These are phyloP conservation scores for Neurospora sp. DNA, from an alignment of 2,329 filamentous ascomycete species.

Conservation along the genomic window DNA sequence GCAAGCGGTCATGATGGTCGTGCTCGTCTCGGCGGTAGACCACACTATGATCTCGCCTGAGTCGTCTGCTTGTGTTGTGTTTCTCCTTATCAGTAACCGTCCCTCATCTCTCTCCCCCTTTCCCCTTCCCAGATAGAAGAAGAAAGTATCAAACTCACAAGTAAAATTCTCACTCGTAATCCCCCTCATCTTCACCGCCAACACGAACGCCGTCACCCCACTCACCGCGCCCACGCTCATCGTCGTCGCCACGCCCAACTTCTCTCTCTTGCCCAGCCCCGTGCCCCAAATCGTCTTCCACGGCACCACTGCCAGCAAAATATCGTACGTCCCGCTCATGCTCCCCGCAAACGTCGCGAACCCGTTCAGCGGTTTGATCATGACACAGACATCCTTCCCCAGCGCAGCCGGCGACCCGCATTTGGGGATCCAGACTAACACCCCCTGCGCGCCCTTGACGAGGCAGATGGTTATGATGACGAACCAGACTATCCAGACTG, in stretches of 20 bases:
- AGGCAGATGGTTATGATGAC: slow-evolving; percentile 22
- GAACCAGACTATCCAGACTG: slow-evolving; percentile 18
- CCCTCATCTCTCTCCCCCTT: no score
- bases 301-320: slow-evolving; percentile 21
- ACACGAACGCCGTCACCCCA: slow-evolving; percentile 6
- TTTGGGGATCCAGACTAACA: slow-evolving; percentile 11
- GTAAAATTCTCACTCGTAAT: slow-evolving; percentile 8
- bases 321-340: slow-evolving; percentile 19
- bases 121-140: no score
- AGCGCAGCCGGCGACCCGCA: neutral
- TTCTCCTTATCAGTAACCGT: neutral
- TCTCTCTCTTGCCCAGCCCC: slow-evolving; percentile 21
- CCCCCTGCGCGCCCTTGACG: slow-evolving; percentile 14
- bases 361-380: slow-evolving; percentile 4
- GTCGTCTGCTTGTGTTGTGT: neutral
- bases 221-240: slow-evolving; percentile 25
- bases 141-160: slow-evolving; percentile 1
- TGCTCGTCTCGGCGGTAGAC: slow-evolving; percentile 12
- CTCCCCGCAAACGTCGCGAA: slow-evolving; percentile 14
- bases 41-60: slow-evolving; percentile 7
- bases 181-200: slow-evolving; percentile 1
- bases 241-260: slow-evolving; percentile 20
- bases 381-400: slow-evolving; percentile 8
- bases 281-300: slow-evolving; percentile 22
- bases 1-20: slow-evolving; percentile 16